These are phyloP conservation scores for Tuber brumale DNA, from an alignment of 495 filamentous ascomycete species.

Conservation along the genomic window DNA sequence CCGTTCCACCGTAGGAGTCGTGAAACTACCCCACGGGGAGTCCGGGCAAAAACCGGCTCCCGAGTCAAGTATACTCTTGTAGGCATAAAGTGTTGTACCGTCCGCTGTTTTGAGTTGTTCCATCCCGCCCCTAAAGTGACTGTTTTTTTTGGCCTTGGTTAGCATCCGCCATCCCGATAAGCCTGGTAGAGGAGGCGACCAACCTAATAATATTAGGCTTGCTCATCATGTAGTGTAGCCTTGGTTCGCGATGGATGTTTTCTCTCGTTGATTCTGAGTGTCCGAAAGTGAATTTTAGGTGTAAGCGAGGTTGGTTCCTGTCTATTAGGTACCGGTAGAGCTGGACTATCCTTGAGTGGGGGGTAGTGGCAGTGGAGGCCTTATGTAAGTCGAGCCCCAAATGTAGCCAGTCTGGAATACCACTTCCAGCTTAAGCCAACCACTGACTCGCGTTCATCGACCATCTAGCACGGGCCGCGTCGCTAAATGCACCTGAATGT, in stretches of 20 bases:
- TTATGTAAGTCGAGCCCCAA: no score
- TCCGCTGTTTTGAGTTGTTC: not conserved
- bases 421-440: no score
- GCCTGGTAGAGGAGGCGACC: not conserved
- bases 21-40: not conserved
- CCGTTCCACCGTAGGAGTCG: conserved; percentile 57
- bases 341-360: no score
- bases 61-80: not conserved
- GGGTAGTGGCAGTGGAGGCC: not conserved
- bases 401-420: no score
- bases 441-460: no score
- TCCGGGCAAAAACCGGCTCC: not conserved
- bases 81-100: not conserved
- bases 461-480: no score
- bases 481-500: no score
- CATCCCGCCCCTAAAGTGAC: not conserved
- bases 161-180: not conserved
- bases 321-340: not conserved
- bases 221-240: not conserved
- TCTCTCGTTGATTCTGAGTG: not conserved
- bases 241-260: not conserved
- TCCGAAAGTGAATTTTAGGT: not conserved
- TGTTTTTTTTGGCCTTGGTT: not conserved
- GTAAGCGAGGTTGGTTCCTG: not conserved
- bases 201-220: not conserved